Base-by-base conservation (phyloP, 2,329 filamentous ascomycete genomes). In the Graphilbum fragrans region DNA sequence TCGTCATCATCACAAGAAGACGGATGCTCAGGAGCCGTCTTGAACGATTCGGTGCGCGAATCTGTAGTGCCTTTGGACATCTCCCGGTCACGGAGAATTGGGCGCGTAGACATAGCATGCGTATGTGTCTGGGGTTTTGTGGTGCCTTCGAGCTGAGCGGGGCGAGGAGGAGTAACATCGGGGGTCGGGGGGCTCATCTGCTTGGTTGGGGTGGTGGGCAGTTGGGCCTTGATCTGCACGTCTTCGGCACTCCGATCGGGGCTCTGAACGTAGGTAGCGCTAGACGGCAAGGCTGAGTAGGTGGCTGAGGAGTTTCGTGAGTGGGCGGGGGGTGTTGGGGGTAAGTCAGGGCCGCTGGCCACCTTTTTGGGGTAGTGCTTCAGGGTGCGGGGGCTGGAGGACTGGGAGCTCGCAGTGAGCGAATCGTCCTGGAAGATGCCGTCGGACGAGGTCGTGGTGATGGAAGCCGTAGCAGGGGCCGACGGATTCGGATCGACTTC, bases 151-250 rank as follows among this genome's bases (percentile, higher is more conserved):
- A 60, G 58, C 45, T 44, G 47, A 8, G 50, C 11, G 12, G 32
- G 49, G 17, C 76, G 71, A 29, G 82, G 82, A 40, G 82, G 83
- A 16, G 82, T 87, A 36, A 82, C 72, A 58, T 86, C 82, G 27
- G 82, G 83, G 3, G 82, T 87, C 25, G 80, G 82, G 16, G 80
- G 80, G 51, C 77, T 83, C 52, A 71, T 70, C 48, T 80, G 74
- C 48, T 76, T 74, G 22, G 76, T 70, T 38, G 80, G 78, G 5
- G 80, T 84, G 11, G 43, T 38, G 3, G 48, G 44, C 41, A 65
- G 63, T n/a, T 70, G 70, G 10, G 65, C 53, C 41, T 58, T 62
- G 22, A 51, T 43, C 41, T 59, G 56, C 35, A 58, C 56, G 46
- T 59, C 58, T 41, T 64, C 57, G 38, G 58, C 53, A 49, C 61